Base-by-base conservation (phyloP, 2,329 filamentous ascomycete genomes). In the Pyrenophora seminiperda region DNA sequence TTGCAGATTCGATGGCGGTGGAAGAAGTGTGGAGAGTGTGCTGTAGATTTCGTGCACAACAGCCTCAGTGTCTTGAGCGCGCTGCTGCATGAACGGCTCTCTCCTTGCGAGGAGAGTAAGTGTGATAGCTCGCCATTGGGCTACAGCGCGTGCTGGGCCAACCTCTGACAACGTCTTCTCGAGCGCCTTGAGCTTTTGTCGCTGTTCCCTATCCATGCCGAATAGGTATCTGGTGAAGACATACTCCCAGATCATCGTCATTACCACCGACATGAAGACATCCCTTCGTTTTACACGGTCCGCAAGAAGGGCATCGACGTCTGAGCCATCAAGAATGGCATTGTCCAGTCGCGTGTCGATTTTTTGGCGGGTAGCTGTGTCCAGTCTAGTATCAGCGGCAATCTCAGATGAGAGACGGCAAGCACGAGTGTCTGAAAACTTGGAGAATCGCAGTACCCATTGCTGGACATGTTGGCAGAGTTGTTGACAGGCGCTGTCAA, bases 201-300 rank as follows among this genome's bases (percentile, higher is more conserved):
- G 86, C 75, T 99, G 94, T 75, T 97, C 94, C 64, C 92, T 85
- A 72, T 99, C 94, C 91, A 99, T 96, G 65, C 94, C 94, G 72
- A 99, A 99, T 19, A 99, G 85, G 73, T 99, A 99, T 58, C 94
- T 86, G 7, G 93, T 97, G 71, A 99, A 99, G 70, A 99, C 87
- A 68, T 95, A 97, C 74, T 99, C 94, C 92, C 92, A 99, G 42
- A 99, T 87, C 91, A 99, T 97, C 54, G 89, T 94, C 92, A 97
- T 97, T 47, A 93, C 90, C 73, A 99, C 91, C 30, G 91, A 94
- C 91, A 97, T 97, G 81, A 99, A 97, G 50, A 97, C 87, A 72
- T 97, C 93, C 53, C 93, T 86, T 54, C 94, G 87, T 66, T 84
- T 87, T 46, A 97, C 88, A 31, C 95, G 89, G 72, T 99, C 93